Conservation (phyloP, 345 rosid species). For the Pugionium dolabratum region DNA sequence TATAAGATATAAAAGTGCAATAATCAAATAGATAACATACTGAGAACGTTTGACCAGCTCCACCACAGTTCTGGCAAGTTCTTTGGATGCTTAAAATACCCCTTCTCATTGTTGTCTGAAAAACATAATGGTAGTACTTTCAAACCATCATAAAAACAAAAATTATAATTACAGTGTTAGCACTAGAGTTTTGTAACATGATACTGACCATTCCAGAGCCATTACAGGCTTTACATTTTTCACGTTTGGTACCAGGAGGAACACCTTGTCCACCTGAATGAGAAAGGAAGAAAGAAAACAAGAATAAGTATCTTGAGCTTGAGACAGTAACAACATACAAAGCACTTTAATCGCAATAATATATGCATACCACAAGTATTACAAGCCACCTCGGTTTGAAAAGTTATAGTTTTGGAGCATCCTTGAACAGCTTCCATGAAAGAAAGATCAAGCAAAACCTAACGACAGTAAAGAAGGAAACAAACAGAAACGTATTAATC, state of each 20-base stretch:
- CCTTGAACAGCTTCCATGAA: conserved; percentile 99
- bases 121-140: background rate
- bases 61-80: conserved; percentile 77
- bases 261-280: conserved; percentile 87
- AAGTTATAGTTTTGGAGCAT: conserved; percentile 76
- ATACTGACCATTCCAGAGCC: conserved; percentile 89
- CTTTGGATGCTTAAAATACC: conserved; percentile 72
- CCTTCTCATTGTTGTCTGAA: conserved; percentile 58
- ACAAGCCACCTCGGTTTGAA: conserved; percentile 83
- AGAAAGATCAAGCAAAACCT: conserved; percentile 86
- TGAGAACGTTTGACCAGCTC: conserved; percentile 73
- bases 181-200: conserved; percentile 14
- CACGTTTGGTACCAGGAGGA: conserved; percentile 96
- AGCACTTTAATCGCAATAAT: conserved; percentile 1
- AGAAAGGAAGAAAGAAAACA: conserved; percentile 22
- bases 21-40: conserved; percentile 46
- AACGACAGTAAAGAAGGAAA: conserved; percentile 33
- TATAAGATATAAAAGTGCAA: background rate
- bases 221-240: conserved; percentile 76
- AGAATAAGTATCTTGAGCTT: background rate
- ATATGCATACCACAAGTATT: conserved; percentile 79
- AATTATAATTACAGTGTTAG: conserved; percentile 11
- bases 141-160: conserved; percentile 6
- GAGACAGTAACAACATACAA: conserved; percentile 1
- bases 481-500: conserved; percentile 24